Conservation (phyloP, 2,329 filamentous ascomycete genomes). For the Pyrenophora graminea region DNA sequence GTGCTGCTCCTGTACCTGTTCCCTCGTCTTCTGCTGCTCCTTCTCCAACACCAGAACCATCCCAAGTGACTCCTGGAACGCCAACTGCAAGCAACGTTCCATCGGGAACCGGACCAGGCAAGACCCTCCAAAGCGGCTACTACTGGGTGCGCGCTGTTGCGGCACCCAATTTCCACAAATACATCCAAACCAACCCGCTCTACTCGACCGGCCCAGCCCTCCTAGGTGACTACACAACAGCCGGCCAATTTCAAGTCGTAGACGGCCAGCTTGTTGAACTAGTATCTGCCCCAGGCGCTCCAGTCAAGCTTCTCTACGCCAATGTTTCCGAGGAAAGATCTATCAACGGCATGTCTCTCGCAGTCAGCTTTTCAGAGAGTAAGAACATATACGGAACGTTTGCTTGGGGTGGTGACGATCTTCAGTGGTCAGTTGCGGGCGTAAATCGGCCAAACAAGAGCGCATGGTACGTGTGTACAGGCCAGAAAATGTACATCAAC, state of each 20-base stretch:
- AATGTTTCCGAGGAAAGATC: constrained; percentile 31
- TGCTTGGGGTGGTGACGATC: constrained; percentile 61
- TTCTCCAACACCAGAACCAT: constrained; percentile 17
- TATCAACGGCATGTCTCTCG: constrained; percentile 49
- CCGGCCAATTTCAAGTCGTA: constrained; percentile 63
- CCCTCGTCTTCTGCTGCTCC: constrained; percentile 18
- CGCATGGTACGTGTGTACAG: constrained; percentile 63
- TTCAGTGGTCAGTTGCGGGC: constrained; percentile 58
- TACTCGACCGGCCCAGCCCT: constrained; percentile 54
- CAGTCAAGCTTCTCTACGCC: constrained; percentile 48
- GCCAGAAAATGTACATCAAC: constrained; percentile 60
- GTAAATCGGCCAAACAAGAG: constrained; percentile 59
- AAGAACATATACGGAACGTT: constrained; percentile 62
- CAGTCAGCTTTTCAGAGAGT: constrained; percentile 56
- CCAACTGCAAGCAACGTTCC: constrained; percentile 31
- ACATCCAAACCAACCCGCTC: constrained; percentile 44
- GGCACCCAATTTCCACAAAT: constrained; percentile 58
- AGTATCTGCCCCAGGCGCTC: constrained; percentile 54
- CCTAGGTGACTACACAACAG: constrained; percentile 57
- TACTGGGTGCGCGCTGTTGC: constrained; percentile 64
- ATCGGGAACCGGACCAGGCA: constrained; percentile 46
- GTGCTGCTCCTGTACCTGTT: constrained; percentile 25
- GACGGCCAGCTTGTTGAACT: constrained; percentile 61
- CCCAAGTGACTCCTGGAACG: constrained; percentile 11
- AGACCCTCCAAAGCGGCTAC: constrained; percentile 56